Percentiles rank a stretch among this genome's conserved stretches.
Conservation (phyloP, 345 rosid genomes). For the Gossypium mustelinum region DNA sequence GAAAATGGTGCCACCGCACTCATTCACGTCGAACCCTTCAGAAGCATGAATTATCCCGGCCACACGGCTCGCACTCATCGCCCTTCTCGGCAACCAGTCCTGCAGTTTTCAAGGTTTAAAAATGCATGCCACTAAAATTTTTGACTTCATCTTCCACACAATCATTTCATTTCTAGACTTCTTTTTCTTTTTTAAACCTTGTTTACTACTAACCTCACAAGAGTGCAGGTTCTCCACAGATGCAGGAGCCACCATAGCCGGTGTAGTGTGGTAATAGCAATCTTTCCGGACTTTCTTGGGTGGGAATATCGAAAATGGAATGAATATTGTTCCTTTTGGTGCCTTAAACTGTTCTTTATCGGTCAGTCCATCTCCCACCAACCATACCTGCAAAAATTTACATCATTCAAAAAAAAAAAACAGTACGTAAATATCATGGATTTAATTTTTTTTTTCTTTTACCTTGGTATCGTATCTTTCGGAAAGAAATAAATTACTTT, state of each 20-base stretch:
- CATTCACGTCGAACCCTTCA: slow-evolving; percentile 47
- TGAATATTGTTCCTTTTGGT: slow-evolving; percentile 21
- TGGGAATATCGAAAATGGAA: slow-evolving; percentile 48
- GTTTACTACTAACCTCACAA: slow-evolving; percentile 51
- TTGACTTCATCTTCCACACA: no score
- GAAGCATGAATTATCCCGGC: slow-evolving; percentile 52
- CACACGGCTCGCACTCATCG: slow-evolving; percentile 56
- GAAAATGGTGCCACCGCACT: slow-evolving; percentile 37
- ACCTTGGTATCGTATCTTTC: slow-evolving; percentile 14
- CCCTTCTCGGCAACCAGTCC: slow-evolving; percentile 60
- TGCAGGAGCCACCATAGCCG: slow-evolving; percentile 46
- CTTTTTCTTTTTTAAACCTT: no score
- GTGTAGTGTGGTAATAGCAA: slow-evolving; percentile 55
- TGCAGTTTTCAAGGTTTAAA: slow-evolving; percentile 18
- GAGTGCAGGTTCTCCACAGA: slow-evolving; percentile 49
- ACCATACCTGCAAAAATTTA: slow-evolving; percentile 41
- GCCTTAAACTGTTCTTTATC: slow-evolving; percentile 49
- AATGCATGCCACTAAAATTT: not conserved
- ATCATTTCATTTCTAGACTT: not conserved
- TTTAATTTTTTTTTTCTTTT: not conserved
- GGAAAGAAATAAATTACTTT: slow-evolving; percentile 25
- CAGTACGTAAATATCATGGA: not conserved
- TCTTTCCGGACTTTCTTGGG: slow-evolving; percentile 41
- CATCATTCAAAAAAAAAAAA: not conserved
- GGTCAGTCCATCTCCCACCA: slow-evolving; percentile 53